These are phyloP conservation scores for Pythium utonaiense DNA, from an alignment of 352 stramenopile species.

Conservation along the genomic window DNA sequence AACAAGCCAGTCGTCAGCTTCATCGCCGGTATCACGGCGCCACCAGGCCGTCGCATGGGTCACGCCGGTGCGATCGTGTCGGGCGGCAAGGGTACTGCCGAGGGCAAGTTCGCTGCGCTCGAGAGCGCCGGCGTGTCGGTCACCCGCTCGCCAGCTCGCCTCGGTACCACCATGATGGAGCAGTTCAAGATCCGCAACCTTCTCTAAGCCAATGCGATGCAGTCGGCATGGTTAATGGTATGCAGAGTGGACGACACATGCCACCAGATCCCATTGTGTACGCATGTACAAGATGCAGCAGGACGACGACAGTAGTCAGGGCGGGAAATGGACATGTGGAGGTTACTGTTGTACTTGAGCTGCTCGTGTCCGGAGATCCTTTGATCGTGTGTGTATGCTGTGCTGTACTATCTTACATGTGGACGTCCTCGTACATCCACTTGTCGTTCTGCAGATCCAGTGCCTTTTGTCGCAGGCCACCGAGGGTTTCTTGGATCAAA, in stretches of 20 bases:
- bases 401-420: slow-evolving; percentile 33
- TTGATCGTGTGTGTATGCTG: neutral
- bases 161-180: slow-evolving; percentile 96
- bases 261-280: no score
- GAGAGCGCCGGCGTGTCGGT: slow-evolving; percentile 95
- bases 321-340: neutral
- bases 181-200: slow-evolving; percentile 86
- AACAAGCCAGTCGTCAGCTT: slow-evolving; percentile 99
- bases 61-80: slow-evolving; percentile 99
- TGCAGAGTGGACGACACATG: neutral
- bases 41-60: slow-evolving; percentile 97
- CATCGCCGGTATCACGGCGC: slow-evolving; percentile 98
- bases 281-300: no score
- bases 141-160: slow-evolving; percentile 94
- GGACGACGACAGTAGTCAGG: no score
- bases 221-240: neutral
- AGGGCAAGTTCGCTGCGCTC: slow-evolving; percentile 97
- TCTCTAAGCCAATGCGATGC: slow-evolving; percentile 13
- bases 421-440: slow-evolving; percentile 73
- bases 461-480: slow-evolving; percentile 45
- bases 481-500: slow-evolving; percentile 54
- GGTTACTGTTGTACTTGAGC: slow-evolving; percentile 2
- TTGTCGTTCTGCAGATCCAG: slow-evolving; percentile 61
- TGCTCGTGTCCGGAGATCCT: neutral
- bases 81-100: slow-evolving; percentile 97